Percentiles rank a stretch among this genome's conserved stretches.
These are phyloP conservation scores for Alternaria gaisen DNA, from an alignment of 2,329 filamentous ascomycete species.

Conservation along the genomic window DNA sequence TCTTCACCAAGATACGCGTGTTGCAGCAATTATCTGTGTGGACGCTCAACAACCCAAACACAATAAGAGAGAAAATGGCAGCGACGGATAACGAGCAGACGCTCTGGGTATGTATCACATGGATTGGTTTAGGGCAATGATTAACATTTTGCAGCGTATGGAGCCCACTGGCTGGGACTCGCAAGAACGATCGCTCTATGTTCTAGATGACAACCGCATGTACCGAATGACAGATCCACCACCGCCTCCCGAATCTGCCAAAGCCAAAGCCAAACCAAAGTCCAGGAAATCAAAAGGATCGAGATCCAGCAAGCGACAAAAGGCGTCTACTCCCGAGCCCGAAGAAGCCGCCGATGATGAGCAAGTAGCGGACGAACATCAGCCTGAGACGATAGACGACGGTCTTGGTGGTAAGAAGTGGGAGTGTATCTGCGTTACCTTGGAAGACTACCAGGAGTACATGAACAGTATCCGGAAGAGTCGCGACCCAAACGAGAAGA, in stretches of 20 bases:
- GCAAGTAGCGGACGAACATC: conserved; percentile 41
- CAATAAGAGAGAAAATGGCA: conserved; percentile 84
- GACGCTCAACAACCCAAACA: conserved; percentile 86
- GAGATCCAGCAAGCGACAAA: conserved; percentile 77
- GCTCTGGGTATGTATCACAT: conserved; percentile 73
- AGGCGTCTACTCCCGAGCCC: conserved; percentile 59
- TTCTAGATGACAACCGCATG: conserved; percentile 91
- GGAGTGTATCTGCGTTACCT: conserved; percentile 87
- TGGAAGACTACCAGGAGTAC: conserved; percentile 78
- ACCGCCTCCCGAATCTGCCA: conserved; percentile 65
- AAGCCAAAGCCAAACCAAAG: conserved; percentile 62
- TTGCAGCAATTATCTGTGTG: conserved; percentile 90
- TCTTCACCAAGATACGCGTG: conserved; percentile 81
- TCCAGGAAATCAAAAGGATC: conserved; percentile 64
- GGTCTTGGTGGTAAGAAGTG: conserved; percentile 81
- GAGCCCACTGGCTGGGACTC: conserved; percentile 89
- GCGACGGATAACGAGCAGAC: conserved; percentile 84
- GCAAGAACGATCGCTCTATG: conserved; percentile 85
- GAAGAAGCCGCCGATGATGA: conserved; percentile 54
- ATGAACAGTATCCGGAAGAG: conserved; percentile 76
- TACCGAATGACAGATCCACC: conserved; percentile 86
- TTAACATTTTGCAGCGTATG: conserved; percentile 62
- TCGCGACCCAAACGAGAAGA: conserved; percentile 85
- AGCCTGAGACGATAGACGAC: conserved; percentile 58
- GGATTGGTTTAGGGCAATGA: not conserved